Evolutionary conservation across 1,284 basidiomycete species (phyloP).

Genomic region (Cryptococcus sp.): DNA sequence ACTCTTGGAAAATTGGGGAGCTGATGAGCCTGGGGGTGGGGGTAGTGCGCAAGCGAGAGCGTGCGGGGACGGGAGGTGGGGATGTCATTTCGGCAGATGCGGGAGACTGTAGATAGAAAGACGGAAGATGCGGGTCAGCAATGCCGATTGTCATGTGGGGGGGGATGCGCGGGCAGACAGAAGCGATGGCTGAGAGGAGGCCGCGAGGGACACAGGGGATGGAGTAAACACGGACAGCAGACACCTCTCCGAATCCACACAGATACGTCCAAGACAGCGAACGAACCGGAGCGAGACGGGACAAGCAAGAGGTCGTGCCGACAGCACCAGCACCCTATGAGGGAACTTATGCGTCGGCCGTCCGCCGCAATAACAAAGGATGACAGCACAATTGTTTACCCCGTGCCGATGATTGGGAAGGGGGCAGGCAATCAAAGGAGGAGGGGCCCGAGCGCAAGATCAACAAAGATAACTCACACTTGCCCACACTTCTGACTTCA

Average conservation of each 20-base stretch:
- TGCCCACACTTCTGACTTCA: slow-evolving; percentile 6
- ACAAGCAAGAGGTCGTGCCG: too few relatives aligned
- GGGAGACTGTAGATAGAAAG: neutral
- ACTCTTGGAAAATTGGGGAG: neutral
- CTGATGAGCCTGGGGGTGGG: slow-evolving; percentile 6
- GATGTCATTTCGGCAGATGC: slow-evolving; percentile 7
- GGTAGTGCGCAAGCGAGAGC: slow-evolving; percentile 13
- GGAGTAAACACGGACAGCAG: too few relatives aligned
- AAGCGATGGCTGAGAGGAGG: neutral
- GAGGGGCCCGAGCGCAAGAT: neutral
- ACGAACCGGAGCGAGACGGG: too few relatives aligned
- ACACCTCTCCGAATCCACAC: too few relatives aligned
- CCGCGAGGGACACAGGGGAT: too few relatives aligned
- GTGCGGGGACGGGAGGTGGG: slow-evolving; percentile 18
- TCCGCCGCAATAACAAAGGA: too few relatives aligned
- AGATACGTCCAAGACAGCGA: too few relatives aligned
- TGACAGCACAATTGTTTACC: too few relatives aligned
- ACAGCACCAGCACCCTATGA: too few relatives aligned
- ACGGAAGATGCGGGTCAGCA: neutral
- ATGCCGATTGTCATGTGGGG: too few relatives aligned
- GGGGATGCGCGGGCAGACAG: neutral
- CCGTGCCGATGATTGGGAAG: neutral
- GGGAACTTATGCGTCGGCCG: too few relatives aligned
- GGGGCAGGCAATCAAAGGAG: neutral
- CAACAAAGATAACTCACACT: slow-evolving; percentile 1